phyloP scores from a whole-genome alignment of 768 basidiomycete genomes.

The Agaricus sinodeliciosus region DNA sequence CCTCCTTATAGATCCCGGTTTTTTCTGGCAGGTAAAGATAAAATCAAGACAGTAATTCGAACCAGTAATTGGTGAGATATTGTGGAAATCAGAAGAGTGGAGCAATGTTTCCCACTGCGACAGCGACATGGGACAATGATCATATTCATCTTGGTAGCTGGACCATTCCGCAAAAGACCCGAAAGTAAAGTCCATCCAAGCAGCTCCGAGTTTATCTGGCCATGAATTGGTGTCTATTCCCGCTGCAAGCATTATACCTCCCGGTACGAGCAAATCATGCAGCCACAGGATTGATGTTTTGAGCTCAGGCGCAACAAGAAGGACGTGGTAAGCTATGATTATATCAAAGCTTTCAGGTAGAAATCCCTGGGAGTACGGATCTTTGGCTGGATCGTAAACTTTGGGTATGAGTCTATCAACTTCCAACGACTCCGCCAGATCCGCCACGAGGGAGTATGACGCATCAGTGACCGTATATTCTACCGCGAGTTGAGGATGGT shows the following conservation, averaged over 20 bases:
- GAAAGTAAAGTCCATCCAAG: slow-evolving; percentile 1
- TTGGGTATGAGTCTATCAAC: neutral
- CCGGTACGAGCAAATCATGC: neutral
- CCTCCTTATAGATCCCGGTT: too few relatives aligned
- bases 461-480: slow-evolving; percentile 3
- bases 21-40: slow-evolving; percentile 11
- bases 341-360: neutral
- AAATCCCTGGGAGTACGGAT: neutral
- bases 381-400: neutral
- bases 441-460: slow-evolving; percentile 1
- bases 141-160: neutral
- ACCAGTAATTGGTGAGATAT: neutral
- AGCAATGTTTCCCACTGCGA: neutral
- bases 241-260: neutral
- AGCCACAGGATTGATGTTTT: neutral
- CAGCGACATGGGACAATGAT: neutral
- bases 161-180: slow-evolving; percentile 4
- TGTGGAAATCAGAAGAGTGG: neutral
- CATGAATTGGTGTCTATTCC: neutral
- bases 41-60: slow-evolving; percentile 10
- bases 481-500: neutral
- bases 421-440: neutral
- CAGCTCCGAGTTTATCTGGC: neutral
- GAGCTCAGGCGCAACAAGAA: neutral
- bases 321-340: slow-evolving; percentile 1